Conservation (phyloP, 2,329 filamentous ascomycete genomes). For the Cladosporium sp. region DNA sequence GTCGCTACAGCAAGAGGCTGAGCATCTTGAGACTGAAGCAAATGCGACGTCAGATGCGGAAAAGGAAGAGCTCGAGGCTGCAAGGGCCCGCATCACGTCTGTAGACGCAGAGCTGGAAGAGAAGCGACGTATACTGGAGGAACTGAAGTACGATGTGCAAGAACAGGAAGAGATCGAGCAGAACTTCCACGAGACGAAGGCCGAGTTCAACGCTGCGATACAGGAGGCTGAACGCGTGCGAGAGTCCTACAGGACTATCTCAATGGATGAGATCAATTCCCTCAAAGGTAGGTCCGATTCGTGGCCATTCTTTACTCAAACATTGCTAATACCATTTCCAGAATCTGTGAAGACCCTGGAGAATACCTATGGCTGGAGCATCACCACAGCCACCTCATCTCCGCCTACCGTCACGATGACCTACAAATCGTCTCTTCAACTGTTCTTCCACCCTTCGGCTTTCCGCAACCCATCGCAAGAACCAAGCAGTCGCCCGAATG, state of each 20-base stretch:
- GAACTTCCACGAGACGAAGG: slow-evolving; percentile 61
- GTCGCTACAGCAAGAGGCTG: slow-evolving; percentile 58
- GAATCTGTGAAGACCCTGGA: slow-evolving; percentile 64
- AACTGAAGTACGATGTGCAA: slow-evolving; percentile 62
- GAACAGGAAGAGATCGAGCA: slow-evolving; percentile 64
- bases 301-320: background rate
- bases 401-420: slow-evolving; percentile 66
- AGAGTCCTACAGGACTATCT: slow-evolving; percentile 89
- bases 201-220: slow-evolving; percentile 68
- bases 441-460: slow-evolving; percentile 64
- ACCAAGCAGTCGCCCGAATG: slow-evolving; percentile 34
- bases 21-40: slow-evolving; percentile 63
- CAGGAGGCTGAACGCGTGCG: slow-evolving; percentile 75
- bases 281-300: slow-evolving; percentile 62
- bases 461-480: slow-evolving; percentile 42
- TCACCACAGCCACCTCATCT: slow-evolving; percentile 56
- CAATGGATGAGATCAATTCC: slow-evolving; percentile 69
- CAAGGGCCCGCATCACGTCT: slow-evolving; percentile 63
- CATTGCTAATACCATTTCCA: slow-evolving; percentile 41
- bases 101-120: slow-evolving; percentile 65
- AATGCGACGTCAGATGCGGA: slow-evolving; percentile 75
- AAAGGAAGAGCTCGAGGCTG: slow-evolving; percentile 68
- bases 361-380: slow-evolving; percentile 64
- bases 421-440: slow-evolving; percentile 67
- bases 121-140: slow-evolving; percentile 64